Percentiles rank a stretch among this genome's conserved stretches.
Evolutionary conservation across 257 asterid species (phyloP).

Genomic region (Oldenlandia corymbosa): DNA sequence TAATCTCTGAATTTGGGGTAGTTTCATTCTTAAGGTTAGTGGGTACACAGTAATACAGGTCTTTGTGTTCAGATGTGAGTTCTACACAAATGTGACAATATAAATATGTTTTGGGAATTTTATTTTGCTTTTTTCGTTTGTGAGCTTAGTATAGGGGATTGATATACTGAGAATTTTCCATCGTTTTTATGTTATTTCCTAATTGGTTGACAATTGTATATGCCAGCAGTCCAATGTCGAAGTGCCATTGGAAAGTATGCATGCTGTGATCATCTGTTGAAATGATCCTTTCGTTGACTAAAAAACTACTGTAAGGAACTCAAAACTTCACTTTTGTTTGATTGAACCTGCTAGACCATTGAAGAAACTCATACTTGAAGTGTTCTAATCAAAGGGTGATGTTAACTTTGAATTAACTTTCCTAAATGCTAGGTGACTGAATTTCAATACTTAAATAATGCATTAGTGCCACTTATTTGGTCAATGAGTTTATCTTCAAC

Average conservation of each 20-base stretch:
- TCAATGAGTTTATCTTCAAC: neutral
- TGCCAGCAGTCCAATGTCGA: too few relatives aligned
- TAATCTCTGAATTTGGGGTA: slow-evolving; percentile 16
- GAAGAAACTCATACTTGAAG: too few relatives aligned
- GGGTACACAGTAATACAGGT: neutral
- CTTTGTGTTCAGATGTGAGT: neutral
- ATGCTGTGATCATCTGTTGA: neutral
- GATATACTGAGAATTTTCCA: too few relatives aligned
- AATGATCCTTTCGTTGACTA: neutral
- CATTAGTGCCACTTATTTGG: neutral
- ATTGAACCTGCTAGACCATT: neutral
- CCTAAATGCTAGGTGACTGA: neutral
- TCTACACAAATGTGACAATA: neutral
- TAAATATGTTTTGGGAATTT: neutral
- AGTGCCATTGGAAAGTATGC: too few relatives aligned
- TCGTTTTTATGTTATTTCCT: too few relatives aligned
- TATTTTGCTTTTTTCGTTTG: neutral
- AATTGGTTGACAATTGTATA: too few relatives aligned
- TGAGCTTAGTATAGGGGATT: too few relatives aligned
- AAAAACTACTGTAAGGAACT: too few relatives aligned
- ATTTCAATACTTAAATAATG: too few relatives aligned
- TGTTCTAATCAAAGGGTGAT: neutral
- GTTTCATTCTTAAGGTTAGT: neutral
- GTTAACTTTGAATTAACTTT: neutral
- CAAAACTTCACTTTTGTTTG: too few relatives aligned